Evolutionary conservation across 495 filamentous ascomycete species (phyloP), one percentile per base, ranked within the genome.

Genomic region (Trichoderma virens): DNA sequence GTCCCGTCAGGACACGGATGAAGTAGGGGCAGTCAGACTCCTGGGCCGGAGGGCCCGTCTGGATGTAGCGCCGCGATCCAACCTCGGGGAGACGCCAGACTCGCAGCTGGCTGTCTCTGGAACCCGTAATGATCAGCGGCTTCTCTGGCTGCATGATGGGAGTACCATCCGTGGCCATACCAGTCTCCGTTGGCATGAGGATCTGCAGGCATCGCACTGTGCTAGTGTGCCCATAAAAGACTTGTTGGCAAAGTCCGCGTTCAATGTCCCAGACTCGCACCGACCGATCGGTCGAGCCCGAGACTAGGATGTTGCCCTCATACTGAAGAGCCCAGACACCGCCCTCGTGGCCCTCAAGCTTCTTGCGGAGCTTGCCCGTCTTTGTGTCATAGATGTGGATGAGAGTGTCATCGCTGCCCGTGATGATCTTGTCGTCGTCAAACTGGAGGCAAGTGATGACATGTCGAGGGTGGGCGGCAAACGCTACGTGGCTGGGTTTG

Each of bases 351-450:
- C 94, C 94, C 71, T 90, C 87, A 5, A 99, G 83, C 41, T 86
- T 90, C 62, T 84, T 89, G 65, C 90, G 85, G 61, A 96, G 75
- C 63, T 88, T 89, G 64, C 94, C 94, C 6, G 92, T 98, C 74
- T 93, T 93, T 14, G 94, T 99, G 70, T 98, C 93, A 72, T 98
- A 99, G 47, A 99, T 93, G 71, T 98, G 92, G 72, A 99, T 99
- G 65, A 96, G 89, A 11, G 92, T 96, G 72, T 99, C 94, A 75
- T 99, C 94, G 68, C 93, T 97, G 32, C 94, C 94, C 13, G 95
- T 99, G 65, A 99, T 79, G 64, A 99, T 96, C 75, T 98, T 98
- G 77, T 98, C 94, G 32, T 90, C 88, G 69, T 99, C 94, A 68
- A 99, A 98, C 69, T 98, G 93, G 62, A 99, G 81, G 69, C 94